Percentiles rank a stretch among this genome's conserved stretches.
These are phyloP conservation scores for Xylaria sp. DNA, from an alignment of 495 filamentous ascomycete species.

Conservation along the genomic window DNA sequence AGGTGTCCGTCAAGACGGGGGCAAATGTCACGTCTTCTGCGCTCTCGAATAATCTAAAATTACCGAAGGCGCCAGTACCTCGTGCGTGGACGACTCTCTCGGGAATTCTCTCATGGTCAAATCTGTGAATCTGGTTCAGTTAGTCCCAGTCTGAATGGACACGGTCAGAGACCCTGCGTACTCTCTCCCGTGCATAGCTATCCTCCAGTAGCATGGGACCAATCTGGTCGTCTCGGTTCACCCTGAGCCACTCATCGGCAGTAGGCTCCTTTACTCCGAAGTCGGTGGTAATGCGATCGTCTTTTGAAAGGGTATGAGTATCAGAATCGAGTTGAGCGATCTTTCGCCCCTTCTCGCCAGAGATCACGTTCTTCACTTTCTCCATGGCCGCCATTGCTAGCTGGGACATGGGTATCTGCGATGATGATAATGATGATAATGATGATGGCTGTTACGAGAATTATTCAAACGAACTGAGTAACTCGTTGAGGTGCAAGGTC, in stretches of 20 bases:
- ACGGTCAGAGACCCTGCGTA: conserved; percentile 37
- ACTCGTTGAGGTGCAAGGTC: background rate
- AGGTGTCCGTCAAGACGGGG: conserved; percentile 79
- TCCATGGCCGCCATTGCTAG: conserved; percentile 29
- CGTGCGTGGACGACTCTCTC: conserved; percentile 91
- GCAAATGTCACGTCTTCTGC: conserved; percentile 74
- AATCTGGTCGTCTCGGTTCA: conserved; percentile 62
- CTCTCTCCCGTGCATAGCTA: conserved; percentile 78
- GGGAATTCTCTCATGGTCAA: conserved; percentile 88
- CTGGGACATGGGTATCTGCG: conserved; percentile 11
- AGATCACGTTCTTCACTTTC: conserved; percentile 37
- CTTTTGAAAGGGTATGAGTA: conserved; percentile 39
- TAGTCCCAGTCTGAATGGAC: background rate
- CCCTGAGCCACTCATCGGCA: conserved; percentile 81
- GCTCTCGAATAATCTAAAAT: conserved; percentile 75
- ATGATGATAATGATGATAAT: no score
- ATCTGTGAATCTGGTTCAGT: conserved; percentile 68
- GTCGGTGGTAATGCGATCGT: conserved; percentile 70
- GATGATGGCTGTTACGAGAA: no score
- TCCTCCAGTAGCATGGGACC: conserved; percentile 87
- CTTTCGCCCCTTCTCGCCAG: conserved; percentile 44
- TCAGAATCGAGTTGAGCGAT: conserved; percentile 48
- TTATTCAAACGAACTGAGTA: background rate
- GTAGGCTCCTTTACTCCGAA: conserved; percentile 77
- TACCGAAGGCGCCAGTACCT: conserved; percentile 83